Evolutionary conservation across 2,329 filamentous ascomycete genomes (phyloP).

Genomic region (Rachicladosporium sp.): DNA sequence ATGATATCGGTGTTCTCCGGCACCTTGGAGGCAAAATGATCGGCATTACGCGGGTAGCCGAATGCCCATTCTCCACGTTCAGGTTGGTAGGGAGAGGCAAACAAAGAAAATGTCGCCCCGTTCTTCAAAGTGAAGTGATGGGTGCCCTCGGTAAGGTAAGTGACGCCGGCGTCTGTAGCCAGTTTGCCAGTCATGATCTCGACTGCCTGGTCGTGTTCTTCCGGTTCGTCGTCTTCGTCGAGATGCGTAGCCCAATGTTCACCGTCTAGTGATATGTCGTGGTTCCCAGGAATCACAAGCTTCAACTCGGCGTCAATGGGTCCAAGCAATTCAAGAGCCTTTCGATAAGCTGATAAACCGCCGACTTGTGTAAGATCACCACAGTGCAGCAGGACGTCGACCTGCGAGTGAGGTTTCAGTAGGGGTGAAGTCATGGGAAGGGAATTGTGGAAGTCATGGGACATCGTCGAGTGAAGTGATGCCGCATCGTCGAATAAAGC

Average conservation of each 20-base stretch:
- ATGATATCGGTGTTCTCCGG: slow-evolving; percentile 23
- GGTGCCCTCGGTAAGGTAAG: slow-evolving; percentile 42
- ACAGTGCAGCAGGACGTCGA: slow-evolving; percentile 29
- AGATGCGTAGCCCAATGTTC: slow-evolving; percentile 10
- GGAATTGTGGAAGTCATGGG: too few relatives aligned
- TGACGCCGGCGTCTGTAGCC: slow-evolving; percentile 34
- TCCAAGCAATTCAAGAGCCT: slow-evolving; percentile 17
- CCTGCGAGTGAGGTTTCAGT: too few relatives aligned
- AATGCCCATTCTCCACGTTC: slow-evolving; percentile 45
- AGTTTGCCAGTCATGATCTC: slow-evolving; percentile 13
- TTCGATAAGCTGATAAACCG: slow-evolving; percentile 18
- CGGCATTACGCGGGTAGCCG: slow-evolving; percentile 38
- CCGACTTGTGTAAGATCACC: slow-evolving; percentile 27
- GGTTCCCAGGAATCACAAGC: slow-evolving; percentile 28
- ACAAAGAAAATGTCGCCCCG: slow-evolving; percentile 39
- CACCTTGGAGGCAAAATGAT: slow-evolving; percentile 15
- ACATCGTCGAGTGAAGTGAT: too few relatives aligned
- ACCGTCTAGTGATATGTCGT: slow-evolving; percentile 21
- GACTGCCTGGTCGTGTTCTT: slow-evolving; percentile 12
- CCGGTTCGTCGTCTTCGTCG: slow-evolving; percentile 4
- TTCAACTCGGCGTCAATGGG: slow-evolving; percentile 22
- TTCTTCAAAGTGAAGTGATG: slow-evolving; percentile 34
- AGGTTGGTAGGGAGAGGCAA: slow-evolving; percentile 42
- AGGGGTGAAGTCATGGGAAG: too few relatives aligned
- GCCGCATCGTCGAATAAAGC: too few relatives aligned